These are phyloP conservation scores for Rubia occidens DNA, from an alignment of 305 asterid species.

Conservation along the genomic window DNA sequence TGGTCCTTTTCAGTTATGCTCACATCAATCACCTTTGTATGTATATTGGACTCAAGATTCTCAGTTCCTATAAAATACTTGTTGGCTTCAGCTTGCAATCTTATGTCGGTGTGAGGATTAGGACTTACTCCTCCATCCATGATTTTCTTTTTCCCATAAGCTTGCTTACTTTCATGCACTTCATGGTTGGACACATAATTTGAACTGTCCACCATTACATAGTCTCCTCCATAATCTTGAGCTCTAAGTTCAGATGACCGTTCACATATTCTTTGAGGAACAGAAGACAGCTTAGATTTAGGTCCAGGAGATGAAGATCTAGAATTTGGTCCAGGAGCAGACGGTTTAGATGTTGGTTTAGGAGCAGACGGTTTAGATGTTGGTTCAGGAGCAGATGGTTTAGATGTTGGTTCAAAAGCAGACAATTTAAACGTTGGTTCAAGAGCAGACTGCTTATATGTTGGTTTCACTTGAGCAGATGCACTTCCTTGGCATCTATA, in stretches of 20 bases:
- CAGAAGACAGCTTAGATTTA: neutral
- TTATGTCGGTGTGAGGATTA: neutral
- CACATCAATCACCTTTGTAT: neutral
- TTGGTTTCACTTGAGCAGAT: conserved; percentile 6
- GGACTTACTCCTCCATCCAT: conserved; percentile 3
- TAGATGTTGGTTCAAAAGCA: conserved; percentile 15
- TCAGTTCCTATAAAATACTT: conserved; percentile 1
- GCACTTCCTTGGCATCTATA: conserved; percentile 1
- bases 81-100: conserved; percentile 8
- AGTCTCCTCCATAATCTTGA: neutral
- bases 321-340: neutral
- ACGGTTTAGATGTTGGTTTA: neutral
- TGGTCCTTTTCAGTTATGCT: neutral
- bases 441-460: conserved; percentile 13
- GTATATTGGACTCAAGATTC: neutral
- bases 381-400: conserved; percentile 5
- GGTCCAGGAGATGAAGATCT: too few species aligned
- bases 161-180: conserved; percentile 11
- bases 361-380: conserved; percentile 12
- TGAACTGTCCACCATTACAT: conserved; percentile 3
- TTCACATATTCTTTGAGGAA: neutral
- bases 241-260: neutral
- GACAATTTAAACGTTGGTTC: conserved; percentile 10
- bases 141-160: neutral
- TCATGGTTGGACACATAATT: conserved; percentile 16